Evolutionary conservation across 2,329 filamentous ascomycete genomes (phyloP), one percentile per base, ranked within the genome.

Genomic region (Chrysoporthe deuterocubensis): DNA sequence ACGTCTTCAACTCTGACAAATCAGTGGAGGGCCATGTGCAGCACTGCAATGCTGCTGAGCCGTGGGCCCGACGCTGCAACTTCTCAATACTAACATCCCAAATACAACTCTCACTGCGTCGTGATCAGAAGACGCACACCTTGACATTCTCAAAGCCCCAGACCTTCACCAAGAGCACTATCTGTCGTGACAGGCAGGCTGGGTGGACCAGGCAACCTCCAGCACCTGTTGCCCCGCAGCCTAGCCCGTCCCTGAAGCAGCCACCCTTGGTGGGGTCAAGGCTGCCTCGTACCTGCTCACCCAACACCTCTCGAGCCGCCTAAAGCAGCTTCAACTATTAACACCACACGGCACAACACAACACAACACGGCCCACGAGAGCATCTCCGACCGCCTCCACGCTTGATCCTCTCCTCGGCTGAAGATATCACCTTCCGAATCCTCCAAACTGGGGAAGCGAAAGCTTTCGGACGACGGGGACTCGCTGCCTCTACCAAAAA

Each of bases 401-500:
- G 18, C 50, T 48, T 21, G 26, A 40, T 16, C 57, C 32, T 42
- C 54, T 56, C 8, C 34, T 54, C 62, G 42, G 60, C 43, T 46
- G 48, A 63, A 68, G 66, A 68, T 68, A 66, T 42, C 13, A 50
- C 46, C 66, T 65, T 54, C 5, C 42, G 52, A 64, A 46, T 54
- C 74, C 75, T 81, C 78, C 82, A 86, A 87, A 79, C 85, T 86
- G 86, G 87, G 86, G 84, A 90, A 90, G 83, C 87, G 88, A 80
- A 90, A 88, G 81, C 81, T 88, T 74, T 90, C 88, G 72, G 81
- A 82, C 81, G 66, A 68, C 62, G 85, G 85, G 82, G 87, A 88
- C 76, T 78, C 81, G 78, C 80, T 83, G 78, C 82, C 83, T 75
- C 83, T 83, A 78, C 81, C 81, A 62, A 89, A 89, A 81, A 84